phyloP scores from a whole-genome alignment of 2,329 filamentous ascomycete species.

The Trichoderma atrobrunneum region DNA sequence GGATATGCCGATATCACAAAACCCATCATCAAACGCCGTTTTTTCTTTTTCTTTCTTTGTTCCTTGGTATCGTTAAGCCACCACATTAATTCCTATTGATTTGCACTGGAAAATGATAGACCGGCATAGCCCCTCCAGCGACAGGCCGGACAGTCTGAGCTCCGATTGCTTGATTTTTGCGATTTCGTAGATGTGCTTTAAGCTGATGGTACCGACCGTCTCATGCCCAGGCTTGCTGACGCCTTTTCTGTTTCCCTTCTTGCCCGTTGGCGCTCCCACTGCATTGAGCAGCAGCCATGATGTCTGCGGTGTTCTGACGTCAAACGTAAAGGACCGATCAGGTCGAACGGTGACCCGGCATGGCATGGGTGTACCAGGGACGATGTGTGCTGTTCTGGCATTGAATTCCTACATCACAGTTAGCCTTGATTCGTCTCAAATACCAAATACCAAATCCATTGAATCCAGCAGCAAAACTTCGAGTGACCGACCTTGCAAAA shows the following conservation, averaged over 20 bases:
- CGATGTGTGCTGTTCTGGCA: constrained; percentile 83
- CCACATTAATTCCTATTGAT: constrained; percentile 70
- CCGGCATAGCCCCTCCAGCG: constrained; percentile 68
- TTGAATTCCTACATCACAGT: constrained; percentile 77
- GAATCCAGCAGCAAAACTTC: not conserved
- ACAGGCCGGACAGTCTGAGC: constrained; percentile 67
- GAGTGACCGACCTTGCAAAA: constrained; percentile 82
- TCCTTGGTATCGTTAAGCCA: constrained; percentile 47
- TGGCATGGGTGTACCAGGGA: constrained; percentile 79
- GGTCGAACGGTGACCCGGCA: constrained; percentile 88
- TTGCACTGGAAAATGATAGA: constrained; percentile 72
- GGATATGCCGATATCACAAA: not conserved
- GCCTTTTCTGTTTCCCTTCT: constrained; percentile 76
- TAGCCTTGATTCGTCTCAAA: not conserved
- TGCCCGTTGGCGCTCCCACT: constrained; percentile 67
- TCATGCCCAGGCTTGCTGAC: constrained; percentile 73
- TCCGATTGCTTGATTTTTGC: constrained; percentile 91
- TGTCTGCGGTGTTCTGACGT: constrained; percentile 90
- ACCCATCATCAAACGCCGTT: not conserved
- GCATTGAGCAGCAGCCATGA: constrained; percentile 85
- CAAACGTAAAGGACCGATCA: constrained; percentile 90
- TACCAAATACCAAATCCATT: not conserved
- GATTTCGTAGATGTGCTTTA: constrained; percentile 98
- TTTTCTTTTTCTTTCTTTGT: no score
- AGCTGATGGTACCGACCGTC: constrained; percentile 75